A percentile compares a stretch with the other conserved stretches of the same genome.
Evolutionary conservation across 2,329 filamentous ascomycete species (phyloP).

Genomic region (Pseudocercospora vitis): DNA sequence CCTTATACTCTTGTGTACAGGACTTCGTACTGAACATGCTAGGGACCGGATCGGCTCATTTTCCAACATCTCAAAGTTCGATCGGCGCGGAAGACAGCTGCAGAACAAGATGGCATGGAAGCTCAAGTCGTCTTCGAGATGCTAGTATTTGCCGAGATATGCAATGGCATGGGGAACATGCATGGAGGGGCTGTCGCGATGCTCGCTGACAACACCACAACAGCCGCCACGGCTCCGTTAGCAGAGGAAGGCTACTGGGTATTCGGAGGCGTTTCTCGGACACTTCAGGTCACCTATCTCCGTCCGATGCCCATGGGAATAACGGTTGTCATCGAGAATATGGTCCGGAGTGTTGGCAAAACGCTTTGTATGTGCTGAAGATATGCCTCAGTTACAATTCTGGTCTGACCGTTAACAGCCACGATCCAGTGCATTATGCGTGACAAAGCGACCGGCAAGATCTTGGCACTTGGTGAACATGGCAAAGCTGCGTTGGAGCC

Average conservation of each 20-base stretch:
- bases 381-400: not conserved
- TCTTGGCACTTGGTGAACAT: conserved; percentile 21
- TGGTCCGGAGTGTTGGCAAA: conserved; percentile 46
- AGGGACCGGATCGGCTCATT: conserved; percentile 16
- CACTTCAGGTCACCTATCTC: conserved; percentile 47
- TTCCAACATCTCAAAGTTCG: conserved; percentile 16
- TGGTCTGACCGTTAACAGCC: not conserved
- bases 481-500: conserved; percentile 19
- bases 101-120: conserved; percentile 5
- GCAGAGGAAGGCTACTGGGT: conserved; percentile 35
- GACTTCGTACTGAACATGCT: not conserved
- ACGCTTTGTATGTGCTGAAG: conserved; percentile 37
- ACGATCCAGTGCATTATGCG: conserved; percentile 21
- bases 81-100: conserved; percentile 10
- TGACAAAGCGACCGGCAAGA: conserved; percentile 20
- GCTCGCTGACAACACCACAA: conserved; percentile 56
- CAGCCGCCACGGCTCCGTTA: conserved; percentile 32
- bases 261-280: conserved; percentile 42
- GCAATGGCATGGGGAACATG: conserved; percentile 23
- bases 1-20: not conserved
- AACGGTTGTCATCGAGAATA: conserved; percentile 42
- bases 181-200: conserved; percentile 50
- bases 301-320: conserved; percentile 41
- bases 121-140: conserved; percentile 17
- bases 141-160: conserved; percentile 14